Evolutionary conservation across 2,329 filamentous ascomycete species (phyloP).

Genomic region (Raffaelea deltoideospora): DNA sequence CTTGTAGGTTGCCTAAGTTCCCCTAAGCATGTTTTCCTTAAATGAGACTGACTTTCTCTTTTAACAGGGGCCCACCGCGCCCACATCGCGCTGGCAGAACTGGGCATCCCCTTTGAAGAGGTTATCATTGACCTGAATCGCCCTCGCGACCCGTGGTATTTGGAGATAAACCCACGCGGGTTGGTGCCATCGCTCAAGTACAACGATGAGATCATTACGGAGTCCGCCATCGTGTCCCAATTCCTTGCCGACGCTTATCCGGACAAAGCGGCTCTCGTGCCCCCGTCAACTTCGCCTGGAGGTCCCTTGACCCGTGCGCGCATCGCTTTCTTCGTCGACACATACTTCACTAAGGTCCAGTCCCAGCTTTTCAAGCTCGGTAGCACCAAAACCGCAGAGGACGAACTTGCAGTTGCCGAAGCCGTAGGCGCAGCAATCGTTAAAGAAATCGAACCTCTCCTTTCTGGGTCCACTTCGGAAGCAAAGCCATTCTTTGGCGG

Average conservation of each 20-base stretch:
- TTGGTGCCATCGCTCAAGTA: slow-evolving; percentile 58
- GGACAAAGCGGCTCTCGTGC: slow-evolving; percentile 33
- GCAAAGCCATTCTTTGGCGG: slow-evolving; percentile 47
- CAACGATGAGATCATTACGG: slow-evolving; percentile 52
- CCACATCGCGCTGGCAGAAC: slow-evolving; percentile 55
- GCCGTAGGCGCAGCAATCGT: slow-evolving; percentile 39
- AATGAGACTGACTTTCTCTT: background rate
- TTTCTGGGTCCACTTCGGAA: slow-evolving; percentile 26
- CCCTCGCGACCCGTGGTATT: slow-evolving; percentile 59
- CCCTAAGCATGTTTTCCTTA: background rate
- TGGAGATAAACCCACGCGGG: slow-evolving; percentile 64
- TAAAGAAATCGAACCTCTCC: slow-evolving; percentile 60
- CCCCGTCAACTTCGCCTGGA: slow-evolving; percentile 32
- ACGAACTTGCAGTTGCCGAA: slow-evolving; percentile 30
- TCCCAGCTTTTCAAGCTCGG: slow-evolving; percentile 29
- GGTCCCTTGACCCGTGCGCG: slow-evolving; percentile 49
- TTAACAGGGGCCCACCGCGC: slow-evolving; percentile 53
- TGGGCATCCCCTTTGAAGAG: slow-evolving; percentile 51
- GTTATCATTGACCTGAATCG: slow-evolving; percentile 55
- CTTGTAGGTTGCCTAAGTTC: slow-evolving; percentile 4
- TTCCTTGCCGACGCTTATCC: slow-evolving; percentile 58
- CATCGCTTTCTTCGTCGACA: slow-evolving; percentile 48
- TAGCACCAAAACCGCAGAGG: slow-evolving; percentile 28
- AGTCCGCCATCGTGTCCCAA: slow-evolving; percentile 58
- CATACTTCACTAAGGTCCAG: slow-evolving; percentile 22